A percentile compares a stretch with the other conserved stretches of the same genome.
Conservation (phyloP, 768 basidiomycete species). For the Dioszegia crocea region DNA sequence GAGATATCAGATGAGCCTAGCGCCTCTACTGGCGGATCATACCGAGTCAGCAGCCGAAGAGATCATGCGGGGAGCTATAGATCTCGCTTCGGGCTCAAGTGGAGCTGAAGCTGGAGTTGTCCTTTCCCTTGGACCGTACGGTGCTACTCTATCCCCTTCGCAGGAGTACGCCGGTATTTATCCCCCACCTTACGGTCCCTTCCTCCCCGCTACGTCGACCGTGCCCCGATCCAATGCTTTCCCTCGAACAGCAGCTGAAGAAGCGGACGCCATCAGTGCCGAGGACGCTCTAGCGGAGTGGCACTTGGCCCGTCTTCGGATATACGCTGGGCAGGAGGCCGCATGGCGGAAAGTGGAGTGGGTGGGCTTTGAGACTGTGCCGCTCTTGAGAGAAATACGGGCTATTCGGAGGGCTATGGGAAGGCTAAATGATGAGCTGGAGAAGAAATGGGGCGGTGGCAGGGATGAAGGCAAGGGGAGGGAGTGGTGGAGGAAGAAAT, state of each 20-base stretch:
- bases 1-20: conserved; percentile 31
- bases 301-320: conserved; percentile 61
- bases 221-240: conserved; percentile 16
- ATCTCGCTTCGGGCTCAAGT: conserved; percentile 12
- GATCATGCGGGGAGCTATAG: conserved; percentile 14
- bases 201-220: background rate
- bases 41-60: conserved; percentile 19
- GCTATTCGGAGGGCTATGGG: conserved; percentile 64
- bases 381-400: conserved; percentile 61
- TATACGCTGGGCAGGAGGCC: conserved; percentile 55
- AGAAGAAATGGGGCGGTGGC: background rate
- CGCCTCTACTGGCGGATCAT: conserved; percentile 3
- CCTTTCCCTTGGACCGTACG: conserved; percentile 71
- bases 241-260: background rate
- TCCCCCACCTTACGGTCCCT: conserved; percentile 71
- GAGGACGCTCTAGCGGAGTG: conserved; percentile 58
- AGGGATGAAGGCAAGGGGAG: background rate
- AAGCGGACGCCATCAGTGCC: conserved; percentile 8
- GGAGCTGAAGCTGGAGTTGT: conserved; percentile 53
- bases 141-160: conserved; percentile 60
- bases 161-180: conserved; percentile 72
- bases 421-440: conserved; percentile 44
- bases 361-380: conserved; percentile 75
- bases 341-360: conserved; percentile 61
- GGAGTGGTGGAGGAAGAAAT: conserved; percentile 56